Percentiles rank a stretch among this genome's conserved stretches.
phyloP scores from a whole-genome alignment of 192 early-diverging fungal genomes.

The Diversispora eburnea region DNA sequence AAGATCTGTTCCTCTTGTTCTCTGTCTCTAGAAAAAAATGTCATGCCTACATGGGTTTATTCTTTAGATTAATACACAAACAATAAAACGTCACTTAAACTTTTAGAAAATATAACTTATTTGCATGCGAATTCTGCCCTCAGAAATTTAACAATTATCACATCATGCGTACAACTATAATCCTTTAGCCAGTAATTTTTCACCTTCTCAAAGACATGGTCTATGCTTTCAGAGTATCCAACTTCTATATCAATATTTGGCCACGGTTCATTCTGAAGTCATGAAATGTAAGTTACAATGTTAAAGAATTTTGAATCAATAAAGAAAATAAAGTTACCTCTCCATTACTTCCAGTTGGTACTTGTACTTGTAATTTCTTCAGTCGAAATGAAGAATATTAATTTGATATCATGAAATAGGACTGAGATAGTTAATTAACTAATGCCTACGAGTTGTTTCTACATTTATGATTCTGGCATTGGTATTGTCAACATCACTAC shows the following conservation, averaged over 20 bases:
- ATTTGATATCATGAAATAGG: constrained; percentile 3
- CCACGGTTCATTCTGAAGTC: neutral
- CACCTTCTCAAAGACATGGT: too few relatives aligned
- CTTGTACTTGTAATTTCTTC: neutral
- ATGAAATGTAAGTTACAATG: neutral
- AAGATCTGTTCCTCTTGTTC: too few relatives aligned
- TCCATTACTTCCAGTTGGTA: neutral
- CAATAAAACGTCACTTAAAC: neutral
- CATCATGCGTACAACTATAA: neutral
- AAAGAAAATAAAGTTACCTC: constrained; percentile 2
- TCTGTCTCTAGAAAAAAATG: constrained; percentile 10
- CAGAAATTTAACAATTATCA: constrained; percentile 13
- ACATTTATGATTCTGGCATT: neutral
- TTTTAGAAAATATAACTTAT: constrained; percentile 13
- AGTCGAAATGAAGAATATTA: constrained; percentile 14
- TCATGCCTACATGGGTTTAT: constrained; percentile 25
- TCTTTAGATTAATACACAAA: constrained; percentile 14
- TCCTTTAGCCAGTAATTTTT: constrained; percentile 3
- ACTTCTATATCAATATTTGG: constrained; percentile 14
- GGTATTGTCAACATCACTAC: neutral
- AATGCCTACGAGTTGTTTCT: constrained; percentile 9
- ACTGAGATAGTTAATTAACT: neutral
- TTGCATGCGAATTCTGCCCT: neutral
- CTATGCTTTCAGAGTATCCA: constrained; percentile 16
- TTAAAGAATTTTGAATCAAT: constrained; percentile 1